Evolutionary conservation across 768 basidiomycete genomes (phyloP).

Genomic region (Russula dissimulans): DNA sequence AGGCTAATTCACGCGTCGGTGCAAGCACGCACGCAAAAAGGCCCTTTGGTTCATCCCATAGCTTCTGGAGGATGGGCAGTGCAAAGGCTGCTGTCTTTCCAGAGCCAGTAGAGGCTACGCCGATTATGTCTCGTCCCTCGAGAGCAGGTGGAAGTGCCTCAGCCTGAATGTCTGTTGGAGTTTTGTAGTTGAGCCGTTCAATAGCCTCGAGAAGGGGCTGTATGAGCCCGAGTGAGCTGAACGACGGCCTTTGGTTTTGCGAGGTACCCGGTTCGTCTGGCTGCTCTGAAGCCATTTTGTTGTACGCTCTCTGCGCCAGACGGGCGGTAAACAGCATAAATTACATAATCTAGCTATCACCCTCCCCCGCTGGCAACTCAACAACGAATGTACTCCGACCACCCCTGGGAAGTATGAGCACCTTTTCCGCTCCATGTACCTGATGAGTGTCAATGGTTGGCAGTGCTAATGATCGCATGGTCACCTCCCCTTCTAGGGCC

Average conservation of each 20-base stretch:
- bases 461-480: constrained; percentile 49
- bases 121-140: constrained; percentile 91
- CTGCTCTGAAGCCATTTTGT: not conserved
- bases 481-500: constrained; percentile 40
- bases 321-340: not conserved
- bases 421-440: constrained; percentile 70
- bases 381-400: constrained; percentile 76
- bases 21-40: constrained; percentile 91
- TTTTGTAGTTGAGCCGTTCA: constrained; percentile 68
- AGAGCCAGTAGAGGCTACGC: constrained; percentile 94
- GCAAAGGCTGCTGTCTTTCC: constrained; percentile 99
- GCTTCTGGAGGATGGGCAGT: constrained; percentile 87
- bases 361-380: constrained; percentile 44
- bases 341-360: not conserved
- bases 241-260: constrained; percentile 38
- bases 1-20: constrained; percentile 96
- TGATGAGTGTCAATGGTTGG: constrained; percentile 77
- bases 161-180: constrained; percentile 85
- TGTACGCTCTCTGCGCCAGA: not conserved
- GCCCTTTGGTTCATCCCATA: constrained; percentile 93
- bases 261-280: constrained; percentile 8
- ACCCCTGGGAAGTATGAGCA: constrained; percentile 75
- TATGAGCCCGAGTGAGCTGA: constrained; percentile 81
- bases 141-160: constrained; percentile 82
- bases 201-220: constrained; percentile 84